Evolutionary conservation across 768 basidiomycete genomes (phyloP).

Genomic region (Leccinum barrowsii): DNA sequence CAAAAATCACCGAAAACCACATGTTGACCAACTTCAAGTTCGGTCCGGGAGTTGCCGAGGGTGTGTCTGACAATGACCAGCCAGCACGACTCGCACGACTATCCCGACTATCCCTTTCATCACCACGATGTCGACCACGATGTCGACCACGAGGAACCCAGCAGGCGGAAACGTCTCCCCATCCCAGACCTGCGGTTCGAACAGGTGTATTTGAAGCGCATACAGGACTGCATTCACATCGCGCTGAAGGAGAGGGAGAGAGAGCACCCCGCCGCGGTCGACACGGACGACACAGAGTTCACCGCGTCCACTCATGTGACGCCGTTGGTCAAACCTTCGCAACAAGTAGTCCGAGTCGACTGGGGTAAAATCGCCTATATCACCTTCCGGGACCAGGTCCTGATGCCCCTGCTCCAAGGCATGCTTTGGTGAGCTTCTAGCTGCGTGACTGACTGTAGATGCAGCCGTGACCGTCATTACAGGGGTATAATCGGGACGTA

Average conservation of each 20-base stretch:
- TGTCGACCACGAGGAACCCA: constrained; percentile 10
- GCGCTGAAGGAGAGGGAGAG: constrained; percentile 35
- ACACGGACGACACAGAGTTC: constrained; percentile 20
- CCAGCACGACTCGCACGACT: constrained; percentile 15
- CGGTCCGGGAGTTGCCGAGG: constrained; percentile 20
- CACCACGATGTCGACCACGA: constrained; percentile 14
- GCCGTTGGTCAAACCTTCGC: constrained; percentile 28
- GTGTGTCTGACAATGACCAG: constrained; percentile 22
- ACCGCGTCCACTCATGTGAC: constrained; percentile 25
- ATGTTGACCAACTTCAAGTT: constrained; percentile 1
- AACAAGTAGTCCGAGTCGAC: constrained; percentile 41
- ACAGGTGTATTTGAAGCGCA: constrained; percentile 61
- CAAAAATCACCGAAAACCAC: constrained; percentile 13
- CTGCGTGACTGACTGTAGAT: neutral
- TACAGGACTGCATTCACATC: constrained; percentile 50
- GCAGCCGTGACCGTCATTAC: constrained; percentile 1
- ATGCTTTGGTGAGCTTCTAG: constrained; percentile 51
- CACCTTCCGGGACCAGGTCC: constrained; percentile 64
- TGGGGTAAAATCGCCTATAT: constrained; percentile 62
- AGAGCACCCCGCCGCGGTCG: constrained; percentile 11
- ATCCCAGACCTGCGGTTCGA: constrained; percentile 80
- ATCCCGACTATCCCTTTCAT: constrained; percentile 21
- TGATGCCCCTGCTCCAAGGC: constrained; percentile 67
- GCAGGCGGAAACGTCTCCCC: constrained; percentile 41
- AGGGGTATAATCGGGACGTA: constrained; percentile 33